Percentiles rank a stretch among this genome's conserved stretches.
These are phyloP conservation scores for Tylopilus balloui DNA, from an alignment of 768 basidiomycete species.

Conservation along the genomic window DNA sequence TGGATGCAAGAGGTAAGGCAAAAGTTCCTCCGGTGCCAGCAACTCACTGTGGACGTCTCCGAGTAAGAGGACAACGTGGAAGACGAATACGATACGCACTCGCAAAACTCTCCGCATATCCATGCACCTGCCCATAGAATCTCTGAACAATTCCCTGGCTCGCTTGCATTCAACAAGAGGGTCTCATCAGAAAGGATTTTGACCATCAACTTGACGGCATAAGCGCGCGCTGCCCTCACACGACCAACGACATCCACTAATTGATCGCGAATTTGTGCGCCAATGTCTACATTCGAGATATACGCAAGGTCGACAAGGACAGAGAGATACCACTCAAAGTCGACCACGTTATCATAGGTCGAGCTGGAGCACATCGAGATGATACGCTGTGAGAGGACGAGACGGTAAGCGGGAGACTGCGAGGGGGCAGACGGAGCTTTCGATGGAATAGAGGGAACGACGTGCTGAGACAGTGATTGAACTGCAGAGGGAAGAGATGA, in stretches of 20 bases:
- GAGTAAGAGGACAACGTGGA: neutral
- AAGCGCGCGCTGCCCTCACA: conserved; percentile 69
- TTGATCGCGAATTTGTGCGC: conserved; percentile 73
- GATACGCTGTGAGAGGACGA: conserved; percentile 75
- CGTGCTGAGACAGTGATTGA: conserved; percentile 48
- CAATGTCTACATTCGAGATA: conserved; percentile 76
- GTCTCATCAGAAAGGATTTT: conserved; percentile 76
- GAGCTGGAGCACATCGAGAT: conserved; percentile 81
- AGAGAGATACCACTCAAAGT: conserved; percentile 98
- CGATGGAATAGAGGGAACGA: conserved; percentile 38
- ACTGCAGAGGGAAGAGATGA: conserved; percentile 55
- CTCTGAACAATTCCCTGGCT: conserved; percentile 74
- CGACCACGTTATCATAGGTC: conserved; percentile 81
- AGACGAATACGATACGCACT: conserved; percentile 44
- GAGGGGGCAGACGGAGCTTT: conserved; percentile 46
- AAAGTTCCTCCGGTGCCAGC: conserved; percentile 68
- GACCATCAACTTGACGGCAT: conserved; percentile 81
- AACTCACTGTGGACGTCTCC: conserved; percentile 52
- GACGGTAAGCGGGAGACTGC: conserved; percentile 81
- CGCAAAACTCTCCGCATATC: conserved; percentile 93
- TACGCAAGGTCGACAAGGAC: conserved; percentile 90
- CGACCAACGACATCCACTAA: conserved; percentile 84
- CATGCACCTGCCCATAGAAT: conserved; percentile 93
- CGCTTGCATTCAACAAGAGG: conserved; percentile 60
- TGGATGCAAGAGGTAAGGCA: conserved; percentile 65